Conservation (phyloP, 179 eudicot species). For the Spergularia azorica region DNA sequence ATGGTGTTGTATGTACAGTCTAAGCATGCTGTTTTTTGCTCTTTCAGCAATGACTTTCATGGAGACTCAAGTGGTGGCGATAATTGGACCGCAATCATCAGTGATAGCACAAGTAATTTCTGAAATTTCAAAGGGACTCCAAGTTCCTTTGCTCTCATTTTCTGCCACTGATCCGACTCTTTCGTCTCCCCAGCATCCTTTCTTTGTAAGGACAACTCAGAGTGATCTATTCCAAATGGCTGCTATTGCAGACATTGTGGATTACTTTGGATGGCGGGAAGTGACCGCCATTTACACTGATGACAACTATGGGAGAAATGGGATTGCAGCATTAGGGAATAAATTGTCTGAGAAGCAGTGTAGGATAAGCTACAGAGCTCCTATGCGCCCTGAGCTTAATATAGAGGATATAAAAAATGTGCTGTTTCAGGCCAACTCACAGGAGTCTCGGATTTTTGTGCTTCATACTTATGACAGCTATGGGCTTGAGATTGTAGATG, state of each 20-base stretch:
- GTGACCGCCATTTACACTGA: conserved; percentile 66
- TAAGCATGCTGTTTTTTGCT: background rate
- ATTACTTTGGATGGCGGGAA: conserved; percentile 65
- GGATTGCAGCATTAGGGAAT: conserved; percentile 59
- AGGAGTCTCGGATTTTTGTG: conserved; percentile 61
- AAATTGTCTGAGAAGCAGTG: conserved; percentile 47
- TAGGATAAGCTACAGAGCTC: conserved; percentile 59
- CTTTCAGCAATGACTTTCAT: conserved; percentile 66
- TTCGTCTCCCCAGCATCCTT: conserved; percentile 62
- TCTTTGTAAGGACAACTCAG: conserved; percentile 54
- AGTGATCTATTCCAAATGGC: conserved; percentile 73
- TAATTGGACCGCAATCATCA: conserved; percentile 81
- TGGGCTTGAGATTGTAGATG: conserved; percentile 55
- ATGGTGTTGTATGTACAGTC: background rate
- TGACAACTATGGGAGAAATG: conserved; percentile 78
- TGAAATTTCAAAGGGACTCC: conserved; percentile 56
- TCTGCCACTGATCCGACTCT: conserved; percentile 76
- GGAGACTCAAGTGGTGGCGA: conserved; percentile 64
- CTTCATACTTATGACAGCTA: conserved; percentile 49
- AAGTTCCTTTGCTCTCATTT: conserved; percentile 74
- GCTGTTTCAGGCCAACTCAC: conserved; percentile 48
- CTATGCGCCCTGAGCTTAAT: conserved; percentile 43
- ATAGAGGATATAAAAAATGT: conserved; percentile 49
- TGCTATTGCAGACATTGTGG: conserved; percentile 62
- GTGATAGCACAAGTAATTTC: conserved; percentile 59